These are phyloP conservation scores for Phylloporus rhodoxanthus DNA, from an alignment of 768 basidiomycete genomes.

Conservation along the genomic window DNA sequence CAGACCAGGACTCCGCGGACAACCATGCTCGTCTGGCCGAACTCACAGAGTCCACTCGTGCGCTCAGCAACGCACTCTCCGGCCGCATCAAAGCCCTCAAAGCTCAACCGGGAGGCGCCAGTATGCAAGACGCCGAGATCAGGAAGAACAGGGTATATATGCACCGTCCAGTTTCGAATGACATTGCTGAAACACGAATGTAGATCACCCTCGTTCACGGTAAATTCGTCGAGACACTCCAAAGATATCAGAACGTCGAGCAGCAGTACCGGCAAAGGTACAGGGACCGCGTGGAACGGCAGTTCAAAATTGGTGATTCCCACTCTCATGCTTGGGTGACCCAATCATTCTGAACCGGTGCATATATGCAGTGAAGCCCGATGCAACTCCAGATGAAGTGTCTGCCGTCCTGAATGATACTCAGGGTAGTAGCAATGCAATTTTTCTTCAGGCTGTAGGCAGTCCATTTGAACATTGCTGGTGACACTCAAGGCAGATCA, in stretches of 20 bases:
- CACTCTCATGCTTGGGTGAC: background rate
- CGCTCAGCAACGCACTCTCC: slow-evolving; percentile 52
- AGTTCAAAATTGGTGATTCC: slow-evolving; percentile 66
- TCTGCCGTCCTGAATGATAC: slow-evolving; percentile 61
- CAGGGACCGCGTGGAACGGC: slow-evolving; percentile 63
- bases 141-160: slow-evolving; percentile 32
- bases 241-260: slow-evolving; percentile 73
- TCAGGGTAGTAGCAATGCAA: slow-evolving; percentile 50
- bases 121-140: slow-evolving; percentile 41
- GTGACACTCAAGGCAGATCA: background rate
- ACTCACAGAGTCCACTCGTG: slow-evolving; percentile 54
- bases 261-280: slow-evolving; percentile 61
- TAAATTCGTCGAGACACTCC: slow-evolving; percentile 71
- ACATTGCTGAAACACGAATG: background rate
- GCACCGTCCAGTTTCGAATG: background rate
- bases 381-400: slow-evolving; percentile 79
- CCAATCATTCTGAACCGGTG: background rate
- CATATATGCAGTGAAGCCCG: slow-evolving; percentile 62
- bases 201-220: slow-evolving; percentile 56
- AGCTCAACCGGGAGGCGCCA: slow-evolving; percentile 29
- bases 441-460: slow-evolving; percentile 71
- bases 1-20: slow-evolving; percentile 39
- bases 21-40: slow-evolving; percentile 47
- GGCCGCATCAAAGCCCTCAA: slow-evolving; percentile 55
- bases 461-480: background rate